Base-by-base conservation (phyloP, 1,284 basidiomycete genomes). In the Omphalotus olearius region DNA sequence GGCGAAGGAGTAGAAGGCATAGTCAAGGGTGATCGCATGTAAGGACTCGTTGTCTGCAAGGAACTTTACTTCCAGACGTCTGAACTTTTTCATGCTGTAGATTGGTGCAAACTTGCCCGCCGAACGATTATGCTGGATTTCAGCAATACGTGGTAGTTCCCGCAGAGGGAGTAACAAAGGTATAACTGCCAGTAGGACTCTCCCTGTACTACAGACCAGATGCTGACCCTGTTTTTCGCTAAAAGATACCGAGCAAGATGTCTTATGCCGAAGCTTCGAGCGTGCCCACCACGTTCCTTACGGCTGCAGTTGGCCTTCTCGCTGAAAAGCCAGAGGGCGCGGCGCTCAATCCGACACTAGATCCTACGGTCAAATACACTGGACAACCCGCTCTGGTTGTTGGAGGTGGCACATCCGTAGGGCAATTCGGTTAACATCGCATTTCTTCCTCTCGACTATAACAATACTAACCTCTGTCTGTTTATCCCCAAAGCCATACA, bases 401-500 rank as follows among this genome's bases (percentile, higher is more conserved):
- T 30, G 51, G 45, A n/a, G 51, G 51, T n/a, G 33, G 18, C 11
- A 47, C 45, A 14, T 49, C 52, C 17, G 47, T 53, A 14, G 52
- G 52, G 13, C 52, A 53, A 37, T 53, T 43, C 23, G 52, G 52
- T 53, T 20, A 10, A 46, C 39, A 14, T 6, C 9, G 14, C 28
- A 4, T 7, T 26, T 33, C 41, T 3, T 17, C 14, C 23, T 35
- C 16, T 20, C 39, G 14, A 28, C 11, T n/a, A 16, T 33, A 18
- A 3, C 44, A 25, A 3, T 45, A 26, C n/a, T 25, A 2, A n/a
- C n/a, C 36, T 13, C 14, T n/a, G 2, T 17, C n/a, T n/a, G n/a
- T n/a, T n/a, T n/a, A n/a, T n/a, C n/a, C n/a, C n/a, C n/a, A 18
- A 47, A 63, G 66, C 63, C 0, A 68, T 76, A 28, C 72, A 77